Conservation (phyloP, 768 basidiomycete species). For the Lentinula boryana region DNA sequence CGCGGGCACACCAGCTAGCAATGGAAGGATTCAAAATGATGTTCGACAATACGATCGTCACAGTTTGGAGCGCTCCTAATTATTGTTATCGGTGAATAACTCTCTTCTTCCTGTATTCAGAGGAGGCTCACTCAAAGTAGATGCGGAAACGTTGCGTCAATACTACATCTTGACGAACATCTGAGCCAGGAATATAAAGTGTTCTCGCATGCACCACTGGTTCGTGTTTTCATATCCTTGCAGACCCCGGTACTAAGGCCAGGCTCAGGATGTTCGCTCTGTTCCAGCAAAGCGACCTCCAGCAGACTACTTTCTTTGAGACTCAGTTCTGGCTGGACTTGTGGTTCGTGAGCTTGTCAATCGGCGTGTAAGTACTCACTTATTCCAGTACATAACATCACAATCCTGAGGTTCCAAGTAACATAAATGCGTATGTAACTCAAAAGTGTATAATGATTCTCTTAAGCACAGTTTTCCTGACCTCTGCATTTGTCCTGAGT, state of each 20-base stretch:
- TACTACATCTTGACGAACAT: conserved; percentile 90
- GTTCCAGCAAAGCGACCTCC: conserved; percentile 82
- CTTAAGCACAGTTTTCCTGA: no score
- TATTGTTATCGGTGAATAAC: conserved; percentile 83
- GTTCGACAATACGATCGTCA: conserved; percentile 94
- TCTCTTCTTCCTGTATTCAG: not conserved
- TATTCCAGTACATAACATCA: no score
- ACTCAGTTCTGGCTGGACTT: no score
- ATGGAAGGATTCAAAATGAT: conserved; percentile 98
- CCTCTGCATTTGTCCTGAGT: no score
- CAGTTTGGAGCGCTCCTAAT: conserved; percentile 98
- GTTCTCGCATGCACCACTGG: conserved; percentile 85
- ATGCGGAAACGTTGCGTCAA: conserved; percentile 94
- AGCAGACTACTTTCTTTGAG: conserved; percentile 79
- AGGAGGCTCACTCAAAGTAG: conserved; percentile 28
- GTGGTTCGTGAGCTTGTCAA: no score
- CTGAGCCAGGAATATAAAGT: conserved; percentile 94
- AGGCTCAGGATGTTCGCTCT: conserved; percentile 65
- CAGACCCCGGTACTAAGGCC: not conserved
- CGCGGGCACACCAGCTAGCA: conserved; percentile 94
- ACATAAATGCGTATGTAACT: no score
- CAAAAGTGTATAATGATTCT: no score
- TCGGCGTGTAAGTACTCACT: no score
- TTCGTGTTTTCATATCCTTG: conserved; percentile 18
- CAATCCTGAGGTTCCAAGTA: no score